These are phyloP conservation scores for Fusarium tupiense DNA, from an alignment of 2,329 filamentous ascomycete species.

Conservation along the genomic window DNA sequence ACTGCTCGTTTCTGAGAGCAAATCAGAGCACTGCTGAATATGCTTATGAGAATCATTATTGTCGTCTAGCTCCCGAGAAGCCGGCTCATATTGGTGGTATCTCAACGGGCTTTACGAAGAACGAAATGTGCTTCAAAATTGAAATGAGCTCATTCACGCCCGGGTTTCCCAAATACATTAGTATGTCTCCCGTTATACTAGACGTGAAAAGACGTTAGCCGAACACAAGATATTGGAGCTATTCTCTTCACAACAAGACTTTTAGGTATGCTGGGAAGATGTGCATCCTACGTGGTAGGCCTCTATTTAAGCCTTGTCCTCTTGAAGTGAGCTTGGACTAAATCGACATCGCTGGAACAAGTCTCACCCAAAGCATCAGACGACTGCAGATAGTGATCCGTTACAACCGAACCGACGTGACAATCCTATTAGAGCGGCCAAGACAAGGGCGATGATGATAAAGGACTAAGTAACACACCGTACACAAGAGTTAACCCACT, in stretches of 20 bases:
- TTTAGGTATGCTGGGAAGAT: background rate
- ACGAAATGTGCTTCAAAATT: background rate
- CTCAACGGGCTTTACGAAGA: background rate
- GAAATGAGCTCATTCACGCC: background rate
- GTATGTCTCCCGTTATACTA: background rate
- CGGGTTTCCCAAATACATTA: background rate
- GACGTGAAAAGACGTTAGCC: too few species aligned
- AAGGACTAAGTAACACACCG: background rate
- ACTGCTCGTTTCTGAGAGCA: background rate
- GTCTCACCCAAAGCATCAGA: background rate
- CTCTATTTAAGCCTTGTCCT: background rate
- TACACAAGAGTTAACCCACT: background rate
- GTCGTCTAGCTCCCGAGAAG: conserved; percentile 7
- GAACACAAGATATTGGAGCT: background rate
- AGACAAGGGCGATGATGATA: background rate
- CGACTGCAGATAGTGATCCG: background rate
- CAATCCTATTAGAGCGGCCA: background rate
- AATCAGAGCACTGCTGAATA: conserved; percentile 29
- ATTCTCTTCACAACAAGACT: background rate
- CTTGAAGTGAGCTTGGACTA: background rate
- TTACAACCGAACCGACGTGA: background rate
- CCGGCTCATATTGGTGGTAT: background rate
- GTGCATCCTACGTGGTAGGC: background rate
- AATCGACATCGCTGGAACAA: background rate
- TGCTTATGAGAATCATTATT: conserved; percentile 16